Evolutionary conservation across 148 eudicot genomes (phyloP).

Genomic region (Persicaria maculosa): DNA sequence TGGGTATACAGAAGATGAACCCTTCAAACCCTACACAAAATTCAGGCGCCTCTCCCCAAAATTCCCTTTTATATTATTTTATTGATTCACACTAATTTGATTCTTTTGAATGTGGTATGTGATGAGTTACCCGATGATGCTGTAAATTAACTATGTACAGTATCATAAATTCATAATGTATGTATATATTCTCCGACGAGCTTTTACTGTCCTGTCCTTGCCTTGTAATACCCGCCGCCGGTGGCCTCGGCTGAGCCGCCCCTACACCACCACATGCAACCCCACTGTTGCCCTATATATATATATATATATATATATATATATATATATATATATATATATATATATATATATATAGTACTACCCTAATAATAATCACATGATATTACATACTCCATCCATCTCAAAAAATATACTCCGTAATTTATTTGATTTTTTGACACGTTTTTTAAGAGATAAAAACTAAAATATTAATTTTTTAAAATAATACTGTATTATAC

Average conservation of each 20-base stretch:
- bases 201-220: not conserved
- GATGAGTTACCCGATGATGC: not conserved
- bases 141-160: too few relatives aligned
- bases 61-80: not conserved
- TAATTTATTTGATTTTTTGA: too few relatives aligned
- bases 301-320: too few relatives aligned
- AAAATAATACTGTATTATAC: too few relatives aligned
- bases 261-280: not conserved
- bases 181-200: slow-evolving; percentile 10
- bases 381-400: too few relatives aligned
- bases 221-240: slow-evolving; percentile 9
- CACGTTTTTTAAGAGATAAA: too few relatives aligned
- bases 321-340: too few relatives aligned
- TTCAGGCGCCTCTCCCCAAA: not conserved
- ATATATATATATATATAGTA: too few relatives aligned
- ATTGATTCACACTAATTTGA: not conserved
- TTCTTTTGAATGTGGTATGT: not conserved
- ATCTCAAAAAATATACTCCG: too few relatives aligned
- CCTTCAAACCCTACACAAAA: slow-evolving; percentile 4
- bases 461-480: too few relatives aligned
- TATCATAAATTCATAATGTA: not conserved
- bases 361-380: too few relatives aligned
- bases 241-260: slow-evolving; percentile 5
- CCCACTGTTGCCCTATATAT: not conserved
- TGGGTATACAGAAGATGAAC: not conserved